A percentile compares a stretch with the other conserved stretches of the same genome.
Evolutionary conservation across 1,284 basidiomycete genomes (phyloP).

Genomic region (Cryptococcus wingfieldii): DNA sequence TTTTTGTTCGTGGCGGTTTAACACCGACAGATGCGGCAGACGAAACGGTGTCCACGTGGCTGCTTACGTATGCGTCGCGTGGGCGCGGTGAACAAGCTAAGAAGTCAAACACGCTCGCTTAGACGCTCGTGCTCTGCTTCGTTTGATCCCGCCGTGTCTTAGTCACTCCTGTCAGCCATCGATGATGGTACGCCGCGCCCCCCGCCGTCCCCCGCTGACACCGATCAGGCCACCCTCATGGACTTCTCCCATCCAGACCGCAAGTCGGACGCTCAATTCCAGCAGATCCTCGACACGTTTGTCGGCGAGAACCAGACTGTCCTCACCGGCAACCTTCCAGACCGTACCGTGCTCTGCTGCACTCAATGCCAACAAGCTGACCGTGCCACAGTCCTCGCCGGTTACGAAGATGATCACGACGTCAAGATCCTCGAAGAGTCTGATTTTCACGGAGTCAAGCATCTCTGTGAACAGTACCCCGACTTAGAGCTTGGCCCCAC

Average conservation of each 20-base stretch:
- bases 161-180: neutral
- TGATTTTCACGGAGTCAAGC: slow-evolving; percentile 22
- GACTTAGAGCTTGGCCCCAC: slow-evolving; percentile 27
- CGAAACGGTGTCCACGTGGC: neutral
- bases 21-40: neutral
- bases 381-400: slow-evolving; percentile 8
- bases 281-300: slow-evolving; percentile 32
- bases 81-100: neutral
- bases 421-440: slow-evolving; percentile 28
- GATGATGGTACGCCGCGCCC: neutral
- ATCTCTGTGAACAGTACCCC: slow-evolving; percentile 20
- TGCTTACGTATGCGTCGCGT: neutral
- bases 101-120: too few relatives aligned
- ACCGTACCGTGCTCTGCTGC: slow-evolving; percentile 16
- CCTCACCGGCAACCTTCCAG: slow-evolving; percentile 28
- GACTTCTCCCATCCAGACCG: slow-evolving; percentile 14
- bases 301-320: slow-evolving; percentile 30
- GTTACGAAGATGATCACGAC: slow-evolving; percentile 27
- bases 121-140: neutral
- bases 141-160: neutral
- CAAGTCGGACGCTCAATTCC: slow-evolving; percentile 31
- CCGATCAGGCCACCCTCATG: neutral
- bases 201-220: neutral
- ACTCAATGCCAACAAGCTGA: neutral
- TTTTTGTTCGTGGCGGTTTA: neutral